Percentiles rank a stretch among this genome's conserved stretches.
These are phyloP conservation scores for Salix udensis DNA, from an alignment of 345 rosid species.

Conservation along the genomic window DNA sequence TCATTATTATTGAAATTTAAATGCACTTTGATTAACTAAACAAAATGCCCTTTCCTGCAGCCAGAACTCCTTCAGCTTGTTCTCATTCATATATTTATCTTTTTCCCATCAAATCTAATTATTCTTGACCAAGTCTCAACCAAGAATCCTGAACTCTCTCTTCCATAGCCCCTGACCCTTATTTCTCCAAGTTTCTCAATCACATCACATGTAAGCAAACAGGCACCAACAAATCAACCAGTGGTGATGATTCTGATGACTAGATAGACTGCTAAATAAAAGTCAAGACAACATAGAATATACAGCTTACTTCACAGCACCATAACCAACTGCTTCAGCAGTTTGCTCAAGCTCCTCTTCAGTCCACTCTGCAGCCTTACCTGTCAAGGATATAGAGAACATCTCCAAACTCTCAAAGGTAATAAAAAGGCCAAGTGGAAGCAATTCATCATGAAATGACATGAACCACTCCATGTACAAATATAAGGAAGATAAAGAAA, in stretches of 20 bases:
- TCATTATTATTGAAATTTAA: neutral
- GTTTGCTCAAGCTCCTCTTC: conserved; percentile 81
- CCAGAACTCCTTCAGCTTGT: neutral
- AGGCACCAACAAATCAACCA: neutral
- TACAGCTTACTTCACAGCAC: conserved; percentile 85
- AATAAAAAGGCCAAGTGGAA: neutral
- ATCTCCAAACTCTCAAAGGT: neutral
- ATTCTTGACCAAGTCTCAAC: neutral
- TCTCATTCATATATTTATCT: neutral
- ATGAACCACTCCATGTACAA: neutral
- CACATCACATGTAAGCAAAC: neutral
- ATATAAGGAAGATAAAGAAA: neutral
- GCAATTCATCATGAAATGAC: neutral
- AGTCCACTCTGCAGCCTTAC: conserved; percentile 84
- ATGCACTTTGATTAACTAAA: no score
- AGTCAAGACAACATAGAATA: neutral
- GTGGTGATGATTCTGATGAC: neutral
- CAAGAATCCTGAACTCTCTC: neutral
- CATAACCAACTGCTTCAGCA: conserved; percentile 93
- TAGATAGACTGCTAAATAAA: neutral
- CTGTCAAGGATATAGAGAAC: conserved; percentile 30
- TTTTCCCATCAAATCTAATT: neutral
- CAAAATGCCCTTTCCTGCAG: neutral
- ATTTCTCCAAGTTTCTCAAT: neutral
- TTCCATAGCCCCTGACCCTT: neutral